Base-by-base conservation (phyloP, 352 stramenopile genomes). In the Thraustotheca clavata region DNA sequence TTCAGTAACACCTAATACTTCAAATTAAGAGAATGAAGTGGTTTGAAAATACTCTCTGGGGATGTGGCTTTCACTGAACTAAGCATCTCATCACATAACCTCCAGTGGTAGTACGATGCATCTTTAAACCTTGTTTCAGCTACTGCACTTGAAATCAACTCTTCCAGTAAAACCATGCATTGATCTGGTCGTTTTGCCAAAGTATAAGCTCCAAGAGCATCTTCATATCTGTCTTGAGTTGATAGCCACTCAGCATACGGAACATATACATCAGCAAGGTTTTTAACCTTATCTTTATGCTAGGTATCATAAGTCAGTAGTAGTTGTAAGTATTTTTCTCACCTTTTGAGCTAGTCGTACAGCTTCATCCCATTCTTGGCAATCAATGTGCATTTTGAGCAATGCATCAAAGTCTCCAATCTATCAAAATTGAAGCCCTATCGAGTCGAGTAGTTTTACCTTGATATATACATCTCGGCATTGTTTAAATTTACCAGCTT, bases 241-340 rank as follows among this genome's bases (percentile, higher is more conserved):
- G 91, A 79, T 40, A 98, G 74, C 86, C 89, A 97, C 50, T 97
- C 79, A 6, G 88, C 94, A 68, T 98, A 98, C 1, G 94, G 91
- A 18, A 96, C 74, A 59, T 95, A 98, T 7, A 98, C 84, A 5
- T 89, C 75, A 54, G 96, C 86, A 8, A 89, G 81, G 55, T 96
- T 85, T 61, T 83, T 72, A 12, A 91, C 74, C n/a, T 76, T 79
- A 49, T 90, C 77, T 18, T 73, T 73, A 71, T 93, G 81, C 74
- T 60, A 60, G 11, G 26, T 16, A 31, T n/a, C 20, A 11, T 14
- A 49, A 47, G 20, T 49, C 16, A n/a, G 49, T 34, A 76, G 69
- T 5, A 6, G 20, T 27, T 33, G n/a, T 32, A 36, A 18, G 40
- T 47, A 7, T 8, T 31, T 4, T 8, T 34, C n/a, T 31, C 26